Conservation (phyloP, 495 filamentous ascomycete species). For the Bryoglossum gracile region DNA sequence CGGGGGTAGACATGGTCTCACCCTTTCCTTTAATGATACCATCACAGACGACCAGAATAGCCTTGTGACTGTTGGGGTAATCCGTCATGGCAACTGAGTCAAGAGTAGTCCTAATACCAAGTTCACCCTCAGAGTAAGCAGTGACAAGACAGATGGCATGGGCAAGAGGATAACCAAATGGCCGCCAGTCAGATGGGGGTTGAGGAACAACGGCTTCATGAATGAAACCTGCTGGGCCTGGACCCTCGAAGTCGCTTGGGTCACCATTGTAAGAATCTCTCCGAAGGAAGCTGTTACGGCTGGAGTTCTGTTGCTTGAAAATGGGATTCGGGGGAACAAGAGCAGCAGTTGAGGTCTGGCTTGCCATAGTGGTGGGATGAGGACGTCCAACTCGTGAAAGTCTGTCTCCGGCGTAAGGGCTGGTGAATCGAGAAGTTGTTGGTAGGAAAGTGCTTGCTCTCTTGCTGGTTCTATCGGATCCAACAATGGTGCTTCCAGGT, state of each 20-base stretch:
- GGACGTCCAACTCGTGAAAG: conserved; percentile 30
- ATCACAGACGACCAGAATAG: conserved; percentile 92
- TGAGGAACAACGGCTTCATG: conserved; percentile 95
- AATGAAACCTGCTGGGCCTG: conserved; percentile 85
- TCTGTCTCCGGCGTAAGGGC: conserved; percentile 67
- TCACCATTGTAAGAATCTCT: conserved; percentile 42
- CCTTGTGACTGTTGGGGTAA: conserved; percentile 98
- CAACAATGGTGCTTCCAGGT: conserved; percentile 46
- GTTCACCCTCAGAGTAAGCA: conserved; percentile 93
- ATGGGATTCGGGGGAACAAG: conserved; percentile 63
- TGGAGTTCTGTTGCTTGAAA: conserved; percentile 69
- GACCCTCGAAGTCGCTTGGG: conserved; percentile 52
- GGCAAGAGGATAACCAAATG: conserved; percentile 89
- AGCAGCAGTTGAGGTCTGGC: conserved; percentile 73
- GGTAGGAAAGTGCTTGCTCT: conserved; percentile 71
- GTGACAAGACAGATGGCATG: conserved; percentile 93
- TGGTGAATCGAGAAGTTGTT: conserved; percentile 89
- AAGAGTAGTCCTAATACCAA: conserved; percentile 85
- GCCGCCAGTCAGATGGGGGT: conserved; percentile 94
- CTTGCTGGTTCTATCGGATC: conserved; percentile 67
- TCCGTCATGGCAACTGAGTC: conserved; percentile 97
- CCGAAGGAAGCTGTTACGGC: conserved; percentile 47
- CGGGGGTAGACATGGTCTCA: conserved; percentile 79
- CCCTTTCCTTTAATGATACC: conserved; percentile 97
- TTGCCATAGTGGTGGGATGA: conserved; percentile 89